These are phyloP conservation scores for Taphrina flavorubra DNA, from an alignment of 1,139 yeast genomes.

Conservation along the genomic window DNA sequence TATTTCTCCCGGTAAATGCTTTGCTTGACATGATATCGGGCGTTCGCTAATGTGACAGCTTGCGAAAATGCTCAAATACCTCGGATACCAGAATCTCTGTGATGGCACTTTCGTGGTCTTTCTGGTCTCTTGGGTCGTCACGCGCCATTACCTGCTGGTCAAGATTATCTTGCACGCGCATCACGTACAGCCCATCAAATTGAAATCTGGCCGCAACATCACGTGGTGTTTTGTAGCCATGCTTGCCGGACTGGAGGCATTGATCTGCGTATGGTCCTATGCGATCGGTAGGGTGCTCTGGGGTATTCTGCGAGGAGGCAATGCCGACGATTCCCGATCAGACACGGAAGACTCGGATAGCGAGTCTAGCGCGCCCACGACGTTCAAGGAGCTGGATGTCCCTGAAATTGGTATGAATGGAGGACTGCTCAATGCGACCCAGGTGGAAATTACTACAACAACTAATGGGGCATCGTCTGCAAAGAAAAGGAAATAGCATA, in stretches of 20 bases:
- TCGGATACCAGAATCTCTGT: conserved; percentile 65
- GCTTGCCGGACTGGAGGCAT: conserved; percentile 68
- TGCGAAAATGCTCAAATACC: conserved; percentile 80
- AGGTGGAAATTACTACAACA: neutral
- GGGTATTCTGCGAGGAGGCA: conserved; percentile 70
- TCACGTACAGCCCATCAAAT: conserved; percentile 12
- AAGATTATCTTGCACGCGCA: conserved; percentile 60
- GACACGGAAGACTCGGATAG: conserved; percentile 66
- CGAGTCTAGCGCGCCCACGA: neutral
- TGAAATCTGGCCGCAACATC: conserved; percentile 48
- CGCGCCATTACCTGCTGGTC: conserved; percentile 78
- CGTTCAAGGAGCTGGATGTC: neutral
- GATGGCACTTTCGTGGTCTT: conserved; percentile 74
- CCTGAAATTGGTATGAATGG: conserved; percentile 5
- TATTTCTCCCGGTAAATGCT: conserved; percentile 58
- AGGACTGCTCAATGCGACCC: conserved; percentile 1
- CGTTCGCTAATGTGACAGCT: conserved; percentile 47
- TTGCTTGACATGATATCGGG: neutral
- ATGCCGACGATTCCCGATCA: conserved; percentile 83
- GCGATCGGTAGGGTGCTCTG: conserved; percentile 72
- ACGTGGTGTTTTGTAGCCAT: conserved; percentile 59
- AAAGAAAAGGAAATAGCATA: conserved; percentile 5
- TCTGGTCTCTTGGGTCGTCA: conserved; percentile 68
- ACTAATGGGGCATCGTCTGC: neutral
- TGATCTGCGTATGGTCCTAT: conserved; percentile 75